Evolutionary conservation across 306 rosid genomes (phyloP), one percentile per base, ranked within the genome.

Genomic region (Cicer arietinum): DNA sequence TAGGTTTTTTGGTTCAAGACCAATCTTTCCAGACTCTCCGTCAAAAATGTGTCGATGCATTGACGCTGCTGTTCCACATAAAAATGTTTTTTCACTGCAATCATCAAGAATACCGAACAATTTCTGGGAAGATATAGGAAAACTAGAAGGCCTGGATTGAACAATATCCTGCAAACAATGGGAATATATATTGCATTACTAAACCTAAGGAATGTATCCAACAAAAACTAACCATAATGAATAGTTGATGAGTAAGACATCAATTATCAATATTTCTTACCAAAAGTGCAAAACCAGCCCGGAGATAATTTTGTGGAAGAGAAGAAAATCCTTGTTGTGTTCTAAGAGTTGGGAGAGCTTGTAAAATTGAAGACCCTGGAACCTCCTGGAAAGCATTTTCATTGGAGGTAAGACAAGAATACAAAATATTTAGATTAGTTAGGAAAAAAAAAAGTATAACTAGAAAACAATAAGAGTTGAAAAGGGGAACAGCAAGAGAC

Each of bases 271-370:
- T 48, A 65, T 58, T 72, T 48, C 92, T 74, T 84, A 94, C 99
- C 96, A 92, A 72, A 84, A 94, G 95, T 69, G 88, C 84, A 72
- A 94, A 86, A 79, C 99, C 99, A 79, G 97, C 92, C 90, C 83
- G 90, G 84, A 92, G 75, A 90, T 92, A 94, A 78, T 82, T 63
- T 42, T 85, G 96, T 12, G 96, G 97, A 25, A 92, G 79, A 56
- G 95, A 67, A 71, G 87, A 84, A 74, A 88, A 86, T 81, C 89
- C 93, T 50, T 87, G 87, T 81, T 90, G 67, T 60, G 67, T 94
- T 74, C 86, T 73, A 70, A 88, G 85, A 64, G 76, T 69, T 3
- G 92, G 59, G 84, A 94, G 86, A 18, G 89, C 85, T 82, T 80
- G 87, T 83, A 90, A 73, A 60, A 94, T 86, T 74, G 93, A 88